Base-by-base conservation (phyloP, 164 flowering plant species). In the Pachysandra terminalis region DNA sequence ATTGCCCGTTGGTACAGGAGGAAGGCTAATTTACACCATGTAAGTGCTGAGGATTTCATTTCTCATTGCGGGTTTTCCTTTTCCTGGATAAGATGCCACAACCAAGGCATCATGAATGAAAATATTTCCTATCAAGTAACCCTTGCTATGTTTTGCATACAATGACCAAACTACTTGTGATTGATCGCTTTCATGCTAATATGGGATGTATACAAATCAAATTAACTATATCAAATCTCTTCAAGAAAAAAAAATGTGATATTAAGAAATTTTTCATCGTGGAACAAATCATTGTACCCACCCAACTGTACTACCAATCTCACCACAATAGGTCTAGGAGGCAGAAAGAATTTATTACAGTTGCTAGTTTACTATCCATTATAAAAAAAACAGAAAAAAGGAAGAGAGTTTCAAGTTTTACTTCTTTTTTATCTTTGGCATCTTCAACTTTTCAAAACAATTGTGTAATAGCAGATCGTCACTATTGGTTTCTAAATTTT, bases 1-100 rank as follows among this genome's bases (percentile, higher is more conserved):
- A 74, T 51, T 16, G 85, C 93, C 59, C 93, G 77, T 23, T 96
- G 99, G 99, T 96, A 77, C 65, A 77, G 80, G 19, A 79, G 93
- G 79, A 93, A 86, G 82, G 69, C 91, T 65, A 96, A 93, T 80
- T 82, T 96, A 72, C 99, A 93, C 73, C 98, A 90, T 85, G 97
- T 93, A 76, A 68, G 88, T 74, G 14, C 56, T 48, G 14, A 58
- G 26, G 32, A 32, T 32, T 61, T 64, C 63, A 17, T 51, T 9
- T 35, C 6, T 12, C 59, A 0, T 63, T 5, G 32, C 14, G 3
- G 40, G 21, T 37, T 27, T 53, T 16, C 17, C 7, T 48, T 35
- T 56, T 19, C 25, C 37, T 55, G 21, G 35, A n/a, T 16, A 22
- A 25, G 53, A 62, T 28, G 23, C 35, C 49, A 61, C 5, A 61